Evolutionary conservation across 2,329 filamentous ascomycete genomes (phyloP), one percentile per base, ranked within the genome.

Genomic region (Aspergillus clavatus): DNA sequence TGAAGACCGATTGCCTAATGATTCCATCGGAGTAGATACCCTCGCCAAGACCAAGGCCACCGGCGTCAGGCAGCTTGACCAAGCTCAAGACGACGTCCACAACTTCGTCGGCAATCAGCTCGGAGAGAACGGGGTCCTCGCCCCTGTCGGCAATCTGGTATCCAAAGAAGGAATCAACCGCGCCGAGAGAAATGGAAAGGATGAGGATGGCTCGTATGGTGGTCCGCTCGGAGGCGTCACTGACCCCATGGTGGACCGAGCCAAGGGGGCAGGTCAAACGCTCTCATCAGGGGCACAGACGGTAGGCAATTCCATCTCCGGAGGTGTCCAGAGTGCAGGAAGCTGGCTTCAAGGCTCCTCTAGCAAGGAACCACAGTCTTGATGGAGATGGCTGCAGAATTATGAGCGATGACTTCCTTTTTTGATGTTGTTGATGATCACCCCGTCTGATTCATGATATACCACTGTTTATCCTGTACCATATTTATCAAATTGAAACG

Each of bases 101-200:
- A 68, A 71, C 51, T 63, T 74, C 24, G 69, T 73, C 22, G 67
- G 64, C n/a, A 73, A 72, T 26, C 75, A 78, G 51, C 51, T 79
- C 10, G 75, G 76, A 31, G 68, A 78, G 51, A 75, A 73, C 27
- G 76, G 76, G 1, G 56, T 78, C 7, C 64, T 73, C 1, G 71
- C 76, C 43, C 74, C 75, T 2, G 56, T 76, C 19, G 76, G 76
- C 39, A 73, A 79, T 42, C 47, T 64, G 1, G 50, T 66, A 1
- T 73, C 70, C 11, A 78, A 77, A 54, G 75, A 80, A 48, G 76
- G 75, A 7, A 65, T 79, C 46, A 78, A 79, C 54, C 69, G 76
- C 21, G 71, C 72, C 5, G 76, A 79, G 62, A 62, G 76, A 4
- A 67, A 72, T 14, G 78, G 78, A 4, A 80, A 79, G 59, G 75